Base-by-base conservation (phyloP, 2,329 filamentous ascomycete genomes). In the Gliomastix tumulicola region DNA sequence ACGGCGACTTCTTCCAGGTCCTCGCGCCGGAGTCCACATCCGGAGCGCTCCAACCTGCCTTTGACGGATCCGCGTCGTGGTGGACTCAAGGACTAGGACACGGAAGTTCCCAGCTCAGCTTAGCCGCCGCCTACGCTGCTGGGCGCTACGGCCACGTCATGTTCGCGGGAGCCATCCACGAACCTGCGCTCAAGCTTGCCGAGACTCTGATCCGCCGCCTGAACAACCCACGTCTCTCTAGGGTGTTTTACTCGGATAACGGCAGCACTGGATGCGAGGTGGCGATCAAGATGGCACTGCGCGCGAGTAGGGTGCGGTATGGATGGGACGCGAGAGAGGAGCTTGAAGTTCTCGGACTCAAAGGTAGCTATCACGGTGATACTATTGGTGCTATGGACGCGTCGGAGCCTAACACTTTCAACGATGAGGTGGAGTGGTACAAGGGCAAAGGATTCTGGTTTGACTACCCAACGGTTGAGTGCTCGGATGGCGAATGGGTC, bases 41-140 rank as follows among this genome's bases (percentile, higher is more conserved):
- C 40, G 84, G 81, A 7, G 84, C 90, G 49, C 79, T 78, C 51
- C 82, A 90, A 51, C 80, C 79, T 0, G 17, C 22, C 15, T 88
- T 92, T 38, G 88, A 94, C 47, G 87, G 82, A 3, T 92, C 86
- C 1, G 86, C 86, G 2, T 90, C 85, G 0, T 94, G 88, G 87
- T 94, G 88, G 87, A 94, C 87, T 0, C 88, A 94, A 57, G 87
- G 87, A 3, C 70, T 94, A 1, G 87, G 88, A 2, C 88, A 94
- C 45, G 83, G 80, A 6, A 88, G 86, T 47, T 75, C 85, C 0
- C 62, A 69, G 1, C 66, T 94, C 2, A 75, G 84, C 0, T 71
- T 92, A 3, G 79, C 84, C 1, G 85, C 86, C 3, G 84, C 87
- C 0, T 82, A 92, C 50, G 86, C 88, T 1, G 84, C 87, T 2